Evolutionary conservation across 208 protist genomes (phyloP), one percentile per base, ranked within the genome.

Genomic region (Crithidia expoeki): DNA sequence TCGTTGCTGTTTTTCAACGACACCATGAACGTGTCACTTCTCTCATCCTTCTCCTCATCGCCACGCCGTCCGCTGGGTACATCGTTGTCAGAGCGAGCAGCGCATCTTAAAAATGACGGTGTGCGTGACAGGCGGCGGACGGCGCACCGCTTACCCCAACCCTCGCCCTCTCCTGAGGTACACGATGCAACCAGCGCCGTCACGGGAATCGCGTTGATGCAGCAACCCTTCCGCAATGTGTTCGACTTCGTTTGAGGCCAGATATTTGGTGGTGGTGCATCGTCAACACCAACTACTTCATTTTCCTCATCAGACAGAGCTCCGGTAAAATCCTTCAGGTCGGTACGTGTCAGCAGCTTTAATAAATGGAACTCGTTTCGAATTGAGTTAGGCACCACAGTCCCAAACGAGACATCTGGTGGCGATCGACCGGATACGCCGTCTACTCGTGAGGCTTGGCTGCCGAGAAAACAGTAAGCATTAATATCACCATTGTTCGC

Each of bases 271-370:
- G 11, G 12, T 42, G 40, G 25, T 28, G 53, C 47, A 52, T 25
- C 30, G 12, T 36, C 10, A 4, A 2, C 33, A 4, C 44, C 34
- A 5, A 2, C 36, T 50, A 4, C 36, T 5, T 30, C 30, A 32
- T 3, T 17, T 6, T 30, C 30, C 34, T 55, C 33, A 25, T 30
- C 59, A 0, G 21, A 16, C 4, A 12, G 2, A 0, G 32, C 33
- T 19, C 11, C 60, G 2, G 46, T 47, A 47, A 32, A 1, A 2
- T 67, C 61, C 5, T 36, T 25, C 10, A 60, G 68, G 21, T 42
- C 52, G 25, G 61, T 61, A 44, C 60, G 42, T 1, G 46, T 49
- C 4, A 64, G 42, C 9, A 68, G 53, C n/a, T 68, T 44, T 0
- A 75, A 17, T 19, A 68, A 46, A 27, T 21, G n/a, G 1, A 28